Evolutionary conservation across 2,329 filamentous ascomycete species (phyloP).

Genomic region (Westerdykella aurantiaca): DNA sequence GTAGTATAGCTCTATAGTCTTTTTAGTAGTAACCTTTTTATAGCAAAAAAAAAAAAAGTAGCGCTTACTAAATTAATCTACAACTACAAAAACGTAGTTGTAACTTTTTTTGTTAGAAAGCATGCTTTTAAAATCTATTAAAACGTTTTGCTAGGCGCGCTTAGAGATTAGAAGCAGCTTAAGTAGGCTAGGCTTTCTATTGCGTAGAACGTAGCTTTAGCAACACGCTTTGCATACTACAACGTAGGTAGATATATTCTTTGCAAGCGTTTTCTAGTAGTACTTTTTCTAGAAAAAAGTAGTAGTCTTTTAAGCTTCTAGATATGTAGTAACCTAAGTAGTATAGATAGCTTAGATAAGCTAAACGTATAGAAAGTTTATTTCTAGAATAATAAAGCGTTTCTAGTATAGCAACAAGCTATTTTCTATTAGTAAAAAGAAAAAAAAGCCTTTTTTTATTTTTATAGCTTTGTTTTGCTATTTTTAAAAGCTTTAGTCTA

Average conservation of each 20-base stretch:
- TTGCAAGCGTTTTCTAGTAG: background rate
- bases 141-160: background rate
- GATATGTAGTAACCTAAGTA: background rate
- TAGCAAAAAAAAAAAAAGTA: conserved; percentile 4
- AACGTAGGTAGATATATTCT: background rate
- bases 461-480: too few relatives aligned
- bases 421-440: background rate
- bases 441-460: too few relatives aligned
- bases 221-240: background rate
- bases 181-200: background rate
- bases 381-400: too few relatives aligned
- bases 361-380: background rate
- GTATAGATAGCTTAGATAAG: conserved; percentile 1
- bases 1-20: conserved; percentile 1
- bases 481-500: too few relatives aligned
- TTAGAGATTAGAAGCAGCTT: background rate
- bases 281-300: background rate
- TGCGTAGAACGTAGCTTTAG: too few relatives aligned
- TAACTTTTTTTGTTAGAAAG: too few relatives aligned
- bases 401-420: too few relatives aligned
- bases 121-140: too few relatives aligned
- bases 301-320: conserved; percentile 1
- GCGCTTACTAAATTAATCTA: conserved; percentile 6
- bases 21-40: too few relatives aligned
- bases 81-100: conserved; percentile 1